These are phyloP conservation scores for Cytospora paraplurivora DNA, from an alignment of 2,329 filamentous ascomycete species.

Conservation along the genomic window DNA sequence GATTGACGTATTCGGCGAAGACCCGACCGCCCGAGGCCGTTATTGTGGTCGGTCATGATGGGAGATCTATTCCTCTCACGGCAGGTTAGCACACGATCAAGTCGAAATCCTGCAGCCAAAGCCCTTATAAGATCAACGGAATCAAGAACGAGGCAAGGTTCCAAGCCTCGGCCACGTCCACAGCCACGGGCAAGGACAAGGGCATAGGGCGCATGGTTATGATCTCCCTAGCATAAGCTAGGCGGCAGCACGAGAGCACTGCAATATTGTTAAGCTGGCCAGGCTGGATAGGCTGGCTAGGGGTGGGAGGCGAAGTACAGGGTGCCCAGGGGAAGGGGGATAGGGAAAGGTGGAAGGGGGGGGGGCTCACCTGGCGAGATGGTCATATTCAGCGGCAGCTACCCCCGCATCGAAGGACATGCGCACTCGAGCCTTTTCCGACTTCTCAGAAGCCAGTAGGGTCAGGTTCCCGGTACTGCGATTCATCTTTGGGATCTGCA, in stretches of 20 bases:
- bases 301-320: constrained; percentile 30
- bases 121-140: constrained; percentile 20
- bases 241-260: constrained; percentile 11
- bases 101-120: constrained; percentile 33
- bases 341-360: background rate
- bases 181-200: constrained; percentile 3
- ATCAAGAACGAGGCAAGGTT: constrained; percentile 11
- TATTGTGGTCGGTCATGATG: constrained; percentile 82
- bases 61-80: constrained; percentile 62
- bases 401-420: constrained; percentile 77
- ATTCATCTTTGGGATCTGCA: constrained; percentile 61
- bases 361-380: constrained; percentile 69
- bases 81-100: constrained; percentile 23
- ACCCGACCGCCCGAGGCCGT: constrained; percentile 82
- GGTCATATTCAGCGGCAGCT: constrained; percentile 64
- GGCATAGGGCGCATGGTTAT: constrained; percentile 32
- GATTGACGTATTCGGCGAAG: constrained; percentile 93
- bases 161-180: background rate
- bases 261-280: constrained; percentile 8
- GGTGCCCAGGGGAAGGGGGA: constrained; percentile 21
- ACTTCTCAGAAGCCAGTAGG: constrained; percentile 46
- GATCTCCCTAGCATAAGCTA: constrained; percentile 16
- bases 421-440: constrained; percentile 64
- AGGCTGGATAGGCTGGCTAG: constrained; percentile 15
- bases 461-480: constrained; percentile 65